Evolutionary conservation across 2,329 filamentous ascomycete genomes (phyloP).

Genomic region (Fusarium sp.): DNA sequence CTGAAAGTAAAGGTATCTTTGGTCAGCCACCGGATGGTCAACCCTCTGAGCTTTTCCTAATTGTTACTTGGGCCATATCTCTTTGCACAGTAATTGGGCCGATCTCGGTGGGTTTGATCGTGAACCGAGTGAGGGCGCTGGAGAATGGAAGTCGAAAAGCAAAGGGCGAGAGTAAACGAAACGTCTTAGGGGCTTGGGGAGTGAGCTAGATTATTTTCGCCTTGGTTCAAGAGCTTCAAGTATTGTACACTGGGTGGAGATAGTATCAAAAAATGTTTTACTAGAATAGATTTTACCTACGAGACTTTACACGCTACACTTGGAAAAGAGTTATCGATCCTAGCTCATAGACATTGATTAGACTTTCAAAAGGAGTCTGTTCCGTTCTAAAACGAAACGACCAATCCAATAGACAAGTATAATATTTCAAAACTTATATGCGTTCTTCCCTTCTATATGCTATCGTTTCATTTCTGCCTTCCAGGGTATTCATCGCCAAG

Average conservation of each 20-base stretch:
- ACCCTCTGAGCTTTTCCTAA: constrained; percentile 63
- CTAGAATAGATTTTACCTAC: too few relatives aligned
- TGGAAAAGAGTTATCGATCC: too few relatives aligned
- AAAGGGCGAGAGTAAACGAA: constrained; percentile 15
- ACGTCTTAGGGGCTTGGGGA: constrained; percentile 46
- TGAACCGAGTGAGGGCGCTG: constrained; percentile 58
- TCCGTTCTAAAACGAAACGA: too few relatives aligned
- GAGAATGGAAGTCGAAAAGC: constrained; percentile 22
- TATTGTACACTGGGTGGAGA: too few relatives aligned
- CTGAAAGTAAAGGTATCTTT: constrained; percentile 67
- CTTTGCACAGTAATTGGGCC: constrained; percentile 69
- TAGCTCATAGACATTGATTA: too few relatives aligned
- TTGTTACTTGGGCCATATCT: constrained; percentile 70
- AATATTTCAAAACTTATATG: too few relatives aligned
- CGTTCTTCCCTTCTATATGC: too few relatives aligned
- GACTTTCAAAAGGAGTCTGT: too few relatives aligned
- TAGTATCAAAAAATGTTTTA: too few relatives aligned
- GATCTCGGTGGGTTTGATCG: constrained; percentile 63
- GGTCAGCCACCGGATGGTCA: constrained; percentile 7
- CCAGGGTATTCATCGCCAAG: background rate
- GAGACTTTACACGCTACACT: too few relatives aligned
- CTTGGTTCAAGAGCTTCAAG: too few relatives aligned
- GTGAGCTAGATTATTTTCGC: constrained; percentile 15
- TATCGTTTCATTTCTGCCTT: background rate
- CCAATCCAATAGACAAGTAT: too few relatives aligned